Evolutionary conservation across 257 asterid genomes (phyloP).

Genomic region (Nicotiana knightiana): DNA sequence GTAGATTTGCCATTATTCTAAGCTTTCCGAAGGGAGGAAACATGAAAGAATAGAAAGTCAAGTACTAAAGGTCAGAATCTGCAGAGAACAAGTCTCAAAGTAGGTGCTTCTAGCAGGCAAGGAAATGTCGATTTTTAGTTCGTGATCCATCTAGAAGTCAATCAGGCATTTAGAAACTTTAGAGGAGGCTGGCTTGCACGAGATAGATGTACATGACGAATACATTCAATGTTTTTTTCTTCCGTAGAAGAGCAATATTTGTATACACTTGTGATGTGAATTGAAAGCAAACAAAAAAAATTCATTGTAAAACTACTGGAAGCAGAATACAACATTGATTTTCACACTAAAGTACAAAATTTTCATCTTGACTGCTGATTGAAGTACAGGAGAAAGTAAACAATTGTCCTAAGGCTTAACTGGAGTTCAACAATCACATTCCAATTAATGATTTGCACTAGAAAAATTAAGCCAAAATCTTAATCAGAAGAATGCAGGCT

Average conservation of each 20-base stretch:
- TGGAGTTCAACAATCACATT: background rate
- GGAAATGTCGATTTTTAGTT: background rate
- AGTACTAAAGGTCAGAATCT: background rate
- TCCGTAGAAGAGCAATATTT: conserved; percentile 18
- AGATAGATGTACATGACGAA: conserved; percentile 41
- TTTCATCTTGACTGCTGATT: too few relatives aligned
- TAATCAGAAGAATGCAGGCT: background rate
- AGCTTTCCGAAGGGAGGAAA: background rate
- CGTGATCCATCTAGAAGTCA: background rate
- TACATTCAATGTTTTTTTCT: conserved; percentile 17
- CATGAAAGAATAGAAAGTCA: background rate
- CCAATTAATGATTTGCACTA: background rate
- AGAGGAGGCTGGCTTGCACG: conserved; percentile 37
- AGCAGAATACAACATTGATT: too few relatives aligned
- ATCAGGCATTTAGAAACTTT: conserved; percentile 18
- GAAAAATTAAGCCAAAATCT: too few relatives aligned
- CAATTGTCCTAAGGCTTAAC: background rate
- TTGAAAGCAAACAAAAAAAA: background rate
- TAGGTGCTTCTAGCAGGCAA: background rate
- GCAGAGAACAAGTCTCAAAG: background rate
- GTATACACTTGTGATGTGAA: background rate
- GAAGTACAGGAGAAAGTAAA: background rate
- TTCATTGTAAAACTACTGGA: too few relatives aligned
- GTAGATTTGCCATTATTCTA: background rate
- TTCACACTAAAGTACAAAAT: too few relatives aligned